Conservation (phyloP, 371 early-diverging fungal species). For the Gilbertella persicaria region DNA sequence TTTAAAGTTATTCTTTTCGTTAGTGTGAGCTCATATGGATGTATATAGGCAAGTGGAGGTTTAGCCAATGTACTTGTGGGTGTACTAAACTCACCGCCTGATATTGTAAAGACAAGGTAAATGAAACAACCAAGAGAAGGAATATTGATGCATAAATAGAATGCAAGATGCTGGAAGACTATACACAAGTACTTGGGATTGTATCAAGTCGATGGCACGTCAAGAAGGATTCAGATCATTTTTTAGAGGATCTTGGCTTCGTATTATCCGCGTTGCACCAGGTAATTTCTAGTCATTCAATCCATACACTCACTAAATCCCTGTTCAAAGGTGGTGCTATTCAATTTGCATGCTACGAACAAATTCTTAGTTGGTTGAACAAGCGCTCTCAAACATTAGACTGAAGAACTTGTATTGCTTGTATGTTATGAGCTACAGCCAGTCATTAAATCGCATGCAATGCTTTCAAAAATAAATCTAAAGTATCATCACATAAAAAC, state of each 20-base stretch:
- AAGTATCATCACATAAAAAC: no score
- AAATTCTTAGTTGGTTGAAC: conserved; percentile 35
- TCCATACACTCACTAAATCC: background rate
- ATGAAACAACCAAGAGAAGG: background rate
- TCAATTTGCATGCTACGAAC: conserved; percentile 50
- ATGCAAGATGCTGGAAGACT: conserved; percentile 52
- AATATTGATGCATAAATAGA: conserved; percentile 16
- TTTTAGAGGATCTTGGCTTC: conserved; percentile 51
- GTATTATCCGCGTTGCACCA: conserved; percentile 56
- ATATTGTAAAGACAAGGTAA: conserved; percentile 49
- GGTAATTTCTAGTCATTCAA: conserved; percentile 23
- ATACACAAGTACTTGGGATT: conserved; percentile 47
- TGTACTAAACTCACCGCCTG: conserved; percentile 53
- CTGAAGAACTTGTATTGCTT: no score
- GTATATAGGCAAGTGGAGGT: conserved; percentile 41
- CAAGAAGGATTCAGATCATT: conserved; percentile 49
- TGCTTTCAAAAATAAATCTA: no score
- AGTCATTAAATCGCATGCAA: no score
- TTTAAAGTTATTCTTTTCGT: background rate
- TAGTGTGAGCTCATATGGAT: background rate
- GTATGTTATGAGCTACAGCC: no score
- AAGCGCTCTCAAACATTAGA: no score
- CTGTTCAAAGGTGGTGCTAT: conserved; percentile 42
- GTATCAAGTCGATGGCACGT: conserved; percentile 38
- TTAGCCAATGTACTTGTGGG: conserved; percentile 55